Base-by-base conservation (phyloP, 176 grass and related monocot species). In the Zea luxurians region DNA sequence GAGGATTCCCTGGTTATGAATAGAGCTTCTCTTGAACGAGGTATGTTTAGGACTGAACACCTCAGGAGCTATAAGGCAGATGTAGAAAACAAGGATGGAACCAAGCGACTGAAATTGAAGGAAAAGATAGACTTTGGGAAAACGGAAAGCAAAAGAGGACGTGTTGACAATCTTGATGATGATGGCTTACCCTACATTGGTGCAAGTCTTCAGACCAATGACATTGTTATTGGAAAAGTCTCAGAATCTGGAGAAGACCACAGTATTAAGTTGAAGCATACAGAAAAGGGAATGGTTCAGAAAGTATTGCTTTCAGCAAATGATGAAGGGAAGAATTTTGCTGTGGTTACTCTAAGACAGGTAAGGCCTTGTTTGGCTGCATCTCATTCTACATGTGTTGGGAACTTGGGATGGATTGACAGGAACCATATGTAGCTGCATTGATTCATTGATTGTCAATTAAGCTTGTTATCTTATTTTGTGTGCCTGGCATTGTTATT, bases 1-100 rank as follows among this genome's bases (percentile, higher is more conserved):
- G 95, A 98, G 89, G 89, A 98, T 86, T 98, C 95, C 13, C 80
- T 98, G 37, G 89, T 98, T 83, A 90, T 98, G 95, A 98, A 98
- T 86, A 94, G 75, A 64, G 78, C 95, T 78, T 98, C 95, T 66
- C 77, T 98, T 70, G 96, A 98, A 63, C 83, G 96, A 16, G 92
- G 96, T 59, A 98, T 98, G 96, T 98, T 92, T 69, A 84, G 87
- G 57, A 98, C 87, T 20, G 92, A 94, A 71, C 96, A 94, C 65
- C 72, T 94, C 12, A 84, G 89, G 81, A 94, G 78, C 59, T 94
- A 98, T 87, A 98, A 98, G 79, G 74, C 87, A 83, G 89, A 94
- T 62, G 85, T 98, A 13, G 91, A 94, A n/a, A 93, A 91, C 81
- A 93, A 90, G 61, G 89, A 86, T 9, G 45, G 78, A 64, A 78